Evolutionary conservation across 257 asterid species (phyloP).

Genomic region (Verbena officinalis): DNA sequence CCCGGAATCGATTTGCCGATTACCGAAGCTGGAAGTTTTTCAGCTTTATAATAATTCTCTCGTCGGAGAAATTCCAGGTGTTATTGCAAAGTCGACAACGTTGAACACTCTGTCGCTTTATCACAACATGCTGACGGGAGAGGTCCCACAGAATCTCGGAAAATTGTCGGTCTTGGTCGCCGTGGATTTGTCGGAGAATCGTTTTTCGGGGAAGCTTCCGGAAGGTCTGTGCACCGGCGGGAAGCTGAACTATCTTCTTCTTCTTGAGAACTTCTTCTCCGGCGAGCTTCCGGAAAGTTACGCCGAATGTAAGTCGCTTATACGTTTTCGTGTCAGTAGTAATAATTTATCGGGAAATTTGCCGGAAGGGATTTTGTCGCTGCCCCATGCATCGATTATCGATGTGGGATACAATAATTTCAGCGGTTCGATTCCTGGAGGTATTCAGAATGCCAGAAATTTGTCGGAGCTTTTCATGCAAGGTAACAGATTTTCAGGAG

Average conservation of each 20-base stretch:
- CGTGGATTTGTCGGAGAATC: conserved; percentile 86
- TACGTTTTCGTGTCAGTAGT: conserved; percentile 74
- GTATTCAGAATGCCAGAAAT: conserved; percentile 57
- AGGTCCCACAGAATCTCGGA: conserved; percentile 71
- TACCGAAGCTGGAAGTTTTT: conserved; percentile 61
- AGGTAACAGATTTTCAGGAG: conserved; percentile 73
- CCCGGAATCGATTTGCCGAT: conserved; percentile 66
- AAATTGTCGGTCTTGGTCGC: conserved; percentile 52
- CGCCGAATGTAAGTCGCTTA: conserved; percentile 59
- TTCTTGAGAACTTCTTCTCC: conserved; percentile 62
- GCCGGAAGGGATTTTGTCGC: conserved; percentile 68
- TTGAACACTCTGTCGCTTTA: conserved; percentile 71
- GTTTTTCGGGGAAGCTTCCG: conserved; percentile 67
- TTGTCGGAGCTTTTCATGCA: conserved; percentile 84
- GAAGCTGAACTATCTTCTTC: conserved; percentile 66
- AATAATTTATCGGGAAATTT: conserved; percentile 65
- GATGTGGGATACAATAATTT: conserved; percentile 64
- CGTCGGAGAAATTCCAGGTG: conserved; percentile 66
- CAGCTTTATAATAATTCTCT: conserved; percentile 81
- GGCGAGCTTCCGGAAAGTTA: conserved; percentile 73
- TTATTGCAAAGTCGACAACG: conserved; percentile 61
- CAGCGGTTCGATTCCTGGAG: conserved; percentile 54
- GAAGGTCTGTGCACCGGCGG: conserved; percentile 69
- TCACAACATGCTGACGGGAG: conserved; percentile 67
- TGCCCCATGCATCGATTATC: conserved; percentile 72